Evolutionary conservation across 2,329 filamentous ascomycete genomes (phyloP).

Genomic region (Epicoccum sorghinum): DNA sequence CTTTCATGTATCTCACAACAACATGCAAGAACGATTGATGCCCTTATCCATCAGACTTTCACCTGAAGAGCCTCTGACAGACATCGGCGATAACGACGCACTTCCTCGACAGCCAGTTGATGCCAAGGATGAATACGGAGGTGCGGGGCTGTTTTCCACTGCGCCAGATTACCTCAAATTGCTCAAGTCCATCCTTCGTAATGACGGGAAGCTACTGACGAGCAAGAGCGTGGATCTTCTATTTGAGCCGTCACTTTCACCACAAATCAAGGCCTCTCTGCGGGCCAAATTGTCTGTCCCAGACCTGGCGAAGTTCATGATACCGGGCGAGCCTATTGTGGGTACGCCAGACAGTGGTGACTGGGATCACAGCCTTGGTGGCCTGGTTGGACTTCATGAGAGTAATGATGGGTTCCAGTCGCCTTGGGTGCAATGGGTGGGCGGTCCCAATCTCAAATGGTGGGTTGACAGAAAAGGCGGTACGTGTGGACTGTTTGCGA

Average conservation of each 20-base stretch:
- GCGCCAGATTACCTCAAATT: slow-evolving; percentile 28
- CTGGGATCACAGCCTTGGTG: slow-evolving; percentile 25
- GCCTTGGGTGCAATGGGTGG: slow-evolving; percentile 28
- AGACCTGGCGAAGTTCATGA: slow-evolving; percentile 17
- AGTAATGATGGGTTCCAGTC: slow-evolving; percentile 20
- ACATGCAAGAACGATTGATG: slow-evolving; percentile 24
- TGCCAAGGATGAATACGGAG: slow-evolving; percentile 26
- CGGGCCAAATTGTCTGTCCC: slow-evolving; percentile 10
- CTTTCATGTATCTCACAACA: slow-evolving; percentile 21
- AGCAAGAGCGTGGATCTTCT: slow-evolving; percentile 21
- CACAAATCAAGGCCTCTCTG: slow-evolving; percentile 10
- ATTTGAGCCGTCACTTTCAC: slow-evolving; percentile 20
- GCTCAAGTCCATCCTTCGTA: slow-evolving; percentile 23
- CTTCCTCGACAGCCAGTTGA: slow-evolving; percentile 10
- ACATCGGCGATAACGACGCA: slow-evolving; percentile 1
- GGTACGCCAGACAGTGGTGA: slow-evolving; percentile 16
- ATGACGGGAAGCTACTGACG: slow-evolving; percentile 26
- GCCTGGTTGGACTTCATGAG: slow-evolving; percentile 22
- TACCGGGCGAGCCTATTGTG: slow-evolving; percentile 21
- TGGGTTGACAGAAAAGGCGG: slow-evolving; percentile 36
- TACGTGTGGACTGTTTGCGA: slow-evolving; percentile 33
- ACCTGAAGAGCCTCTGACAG: slow-evolving; percentile 13
- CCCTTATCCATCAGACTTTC: slow-evolving; percentile 16
- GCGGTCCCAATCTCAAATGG: slow-evolving; percentile 32
- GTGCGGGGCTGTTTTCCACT: slow-evolving; percentile 25